phyloP scores from a whole-genome alignment of 306 rosid species.

The Sindora glabra region DNA sequence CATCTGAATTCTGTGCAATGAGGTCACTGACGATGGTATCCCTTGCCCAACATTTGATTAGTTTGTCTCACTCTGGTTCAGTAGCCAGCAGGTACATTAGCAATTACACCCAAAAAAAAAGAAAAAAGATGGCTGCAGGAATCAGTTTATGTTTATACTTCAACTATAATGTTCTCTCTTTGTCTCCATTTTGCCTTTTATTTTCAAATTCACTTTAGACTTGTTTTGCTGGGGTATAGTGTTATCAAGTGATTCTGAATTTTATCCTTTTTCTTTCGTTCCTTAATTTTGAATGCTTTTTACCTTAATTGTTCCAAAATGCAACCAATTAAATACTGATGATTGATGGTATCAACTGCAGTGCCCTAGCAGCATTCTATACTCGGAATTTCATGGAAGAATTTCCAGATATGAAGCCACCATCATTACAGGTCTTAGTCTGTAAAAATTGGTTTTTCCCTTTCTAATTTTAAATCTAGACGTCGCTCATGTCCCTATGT shows the following conservation, averaged over 20 bases:
- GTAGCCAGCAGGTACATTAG: conserved; percentile 77
- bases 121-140: no score
- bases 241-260: conserved; percentile 1
- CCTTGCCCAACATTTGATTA: conserved; percentile 87
- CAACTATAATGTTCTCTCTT: background rate
- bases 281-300: conserved; percentile 7
- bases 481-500: background rate
- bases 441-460: conserved; percentile 15
- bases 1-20: conserved; percentile 88
- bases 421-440: conserved; percentile 75
- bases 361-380: conserved; percentile 95
- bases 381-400: conserved; percentile 75
- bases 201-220: background rate
- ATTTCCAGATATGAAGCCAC: conserved; percentile 76
- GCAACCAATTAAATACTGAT: conserved; percentile 3
- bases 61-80: conserved; percentile 74
- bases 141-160: conserved; percentile 6
- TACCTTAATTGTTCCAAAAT: conserved; percentile 2
- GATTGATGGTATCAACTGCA: conserved; percentile 37
- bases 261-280: background rate
- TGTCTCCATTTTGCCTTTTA: background rate
- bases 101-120: background rate
- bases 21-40: conserved; percentile 89
- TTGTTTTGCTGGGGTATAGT: background rate
- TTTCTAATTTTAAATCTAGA: conserved; percentile 1